These are phyloP conservation scores for Pseudohyphozyma bogoriensis DNA, from an alignment of 768 basidiomycete genomes.

Conservation along the genomic window DNA sequence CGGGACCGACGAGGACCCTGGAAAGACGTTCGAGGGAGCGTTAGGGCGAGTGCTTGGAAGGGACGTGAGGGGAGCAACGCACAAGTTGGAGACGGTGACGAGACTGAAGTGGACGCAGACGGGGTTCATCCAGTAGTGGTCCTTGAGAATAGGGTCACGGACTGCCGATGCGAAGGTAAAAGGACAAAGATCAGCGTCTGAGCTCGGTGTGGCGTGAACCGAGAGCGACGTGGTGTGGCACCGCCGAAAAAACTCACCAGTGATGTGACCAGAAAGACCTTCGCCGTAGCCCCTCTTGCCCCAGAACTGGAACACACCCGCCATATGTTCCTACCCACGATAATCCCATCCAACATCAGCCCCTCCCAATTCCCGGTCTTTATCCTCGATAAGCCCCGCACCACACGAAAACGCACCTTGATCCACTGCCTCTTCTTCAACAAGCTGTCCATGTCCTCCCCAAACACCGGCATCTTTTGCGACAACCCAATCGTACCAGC, in stretches of 20 bases:
- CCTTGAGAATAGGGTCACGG: constrained; percentile 13
- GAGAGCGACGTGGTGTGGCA: no score
- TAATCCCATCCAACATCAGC: background rate
- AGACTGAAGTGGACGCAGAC: constrained; percentile 23
- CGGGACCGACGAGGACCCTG: constrained; percentile 26
- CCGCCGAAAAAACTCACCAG: no score
- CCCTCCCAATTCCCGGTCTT: background rate
- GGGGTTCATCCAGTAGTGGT: constrained; percentile 30
- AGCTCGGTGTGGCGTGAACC: no score
- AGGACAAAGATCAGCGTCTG: no score
- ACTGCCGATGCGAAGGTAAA: no score
- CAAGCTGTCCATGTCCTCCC: constrained; percentile 11
- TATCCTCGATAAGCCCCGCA: background rate
- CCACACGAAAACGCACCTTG: background rate
- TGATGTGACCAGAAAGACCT: constrained; percentile 21
- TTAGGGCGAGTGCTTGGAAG: no score
- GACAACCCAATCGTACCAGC: constrained; percentile 20
- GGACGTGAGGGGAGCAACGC: no score
- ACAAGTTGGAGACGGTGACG: constrained; percentile 27
- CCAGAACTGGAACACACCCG: constrained; percentile 29
- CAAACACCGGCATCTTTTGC: constrained; percentile 17
- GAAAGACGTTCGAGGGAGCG: no score
- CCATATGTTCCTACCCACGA: constrained; percentile 29
- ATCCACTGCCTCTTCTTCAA: constrained; percentile 28
- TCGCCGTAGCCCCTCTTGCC: constrained; percentile 27